Evolutionary conservation across 2,329 filamentous ascomycete genomes (phyloP), one percentile per base, ranked within the genome.

Genomic region (Colletotrichum tropicale): DNA sequence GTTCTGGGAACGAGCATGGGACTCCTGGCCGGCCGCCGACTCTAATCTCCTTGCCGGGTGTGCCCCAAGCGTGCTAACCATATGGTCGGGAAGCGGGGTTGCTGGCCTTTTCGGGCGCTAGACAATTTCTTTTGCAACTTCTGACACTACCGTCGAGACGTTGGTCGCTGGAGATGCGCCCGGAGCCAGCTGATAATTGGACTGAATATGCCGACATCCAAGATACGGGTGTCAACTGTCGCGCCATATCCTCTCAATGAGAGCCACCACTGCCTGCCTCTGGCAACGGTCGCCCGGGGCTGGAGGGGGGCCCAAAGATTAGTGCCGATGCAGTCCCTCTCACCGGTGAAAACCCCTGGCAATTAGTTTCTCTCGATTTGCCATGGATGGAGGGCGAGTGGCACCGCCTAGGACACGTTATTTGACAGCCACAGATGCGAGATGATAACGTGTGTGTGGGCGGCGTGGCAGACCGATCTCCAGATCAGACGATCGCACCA

Each of bases 401-500:
- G 48, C 48, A 65, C 71, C 52, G 43, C 38, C 24, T 36, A 65
- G 43, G 36, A 38, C 60, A 74, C 52, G 32, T 34, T 70, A 65
- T 70, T 74, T 60, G 60, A 56, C 36, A 58, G 43, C 24, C 21
- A 15, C 24, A 65, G 43, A 76, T 76, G 66, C 60, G 65, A 76
- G 74, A 76, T 70, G 71, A 55, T 60, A 38, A 70, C 60, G 75
- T 60, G 61, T 66, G 73, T 55, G 69, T 70, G 74, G 75, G 58
- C 58, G 36, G 61, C 67, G 68, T 76, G 75, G 67, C 48, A 75
- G 68, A 67, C 60, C 76, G 76, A 77, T 77, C 75, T 75, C 76
- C 75, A 76, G 76, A 77, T 77, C 76, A 74, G 74, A 77, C 62
- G 75, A 77, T 75, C 76, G 71, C 75, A 75, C 68, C 71, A 62